Conservation (phyloP, 2,329 filamentous ascomycete genomes). For the Colletotrichum lentis region DNA sequence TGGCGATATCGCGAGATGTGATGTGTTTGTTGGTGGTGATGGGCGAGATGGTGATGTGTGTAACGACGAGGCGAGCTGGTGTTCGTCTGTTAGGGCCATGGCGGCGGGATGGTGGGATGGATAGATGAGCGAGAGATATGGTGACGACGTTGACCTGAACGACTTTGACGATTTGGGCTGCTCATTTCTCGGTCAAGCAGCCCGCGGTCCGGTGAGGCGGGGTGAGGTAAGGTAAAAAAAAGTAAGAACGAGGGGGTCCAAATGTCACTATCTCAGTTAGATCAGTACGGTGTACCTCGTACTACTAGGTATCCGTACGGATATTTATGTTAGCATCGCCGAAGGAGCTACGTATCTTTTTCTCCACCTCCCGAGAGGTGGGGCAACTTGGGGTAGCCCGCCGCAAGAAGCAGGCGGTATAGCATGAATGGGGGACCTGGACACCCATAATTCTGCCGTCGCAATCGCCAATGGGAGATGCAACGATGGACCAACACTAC, state of each 20-base stretch:
- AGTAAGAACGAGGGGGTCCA: conserved; percentile 4
- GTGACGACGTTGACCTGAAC: not conserved
- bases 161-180: not conserved
- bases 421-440: not conserved
- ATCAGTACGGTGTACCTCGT: too few relatives aligned
- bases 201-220: not conserved
- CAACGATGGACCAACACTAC: conserved; percentile 19
- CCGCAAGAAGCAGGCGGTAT: conserved; percentile 13
- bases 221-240: not conserved
- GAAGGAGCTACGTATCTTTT: too few relatives aligned
- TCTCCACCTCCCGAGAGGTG: too few relatives aligned
- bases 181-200: not conserved
- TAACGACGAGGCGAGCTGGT: not conserved
- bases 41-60: not conserved
- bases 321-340: too few relatives aligned
- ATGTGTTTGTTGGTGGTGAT: not conserved
- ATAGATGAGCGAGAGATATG: not conserved
- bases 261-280: not conserved
- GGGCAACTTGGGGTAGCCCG: conserved; percentile 7
- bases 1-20: not conserved
- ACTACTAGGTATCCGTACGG: too few relatives aligned
- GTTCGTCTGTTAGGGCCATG: not conserved
- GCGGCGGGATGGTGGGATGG: too few relatives aligned
- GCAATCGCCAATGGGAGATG: conserved; percentile 23
- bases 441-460: conserved; percentile 30